These are phyloP conservation scores for Erodium trifolium DNA, from an alignment of 441 rosid species.

Conservation along the genomic window DNA sequence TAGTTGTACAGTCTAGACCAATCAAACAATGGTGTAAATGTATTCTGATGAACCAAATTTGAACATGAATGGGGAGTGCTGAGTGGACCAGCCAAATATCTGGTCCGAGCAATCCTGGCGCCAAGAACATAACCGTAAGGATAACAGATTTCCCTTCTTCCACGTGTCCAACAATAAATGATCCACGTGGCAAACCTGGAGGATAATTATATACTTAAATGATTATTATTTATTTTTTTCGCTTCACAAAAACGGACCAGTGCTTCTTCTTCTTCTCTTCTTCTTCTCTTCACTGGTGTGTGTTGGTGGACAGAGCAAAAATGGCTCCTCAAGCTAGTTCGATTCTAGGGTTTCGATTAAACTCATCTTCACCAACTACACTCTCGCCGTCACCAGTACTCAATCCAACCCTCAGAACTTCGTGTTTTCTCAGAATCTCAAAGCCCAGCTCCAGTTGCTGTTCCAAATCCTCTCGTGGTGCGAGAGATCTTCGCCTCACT, in stretches of 20 bases:
- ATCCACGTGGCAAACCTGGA: not conserved
- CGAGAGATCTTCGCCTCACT: conserved; percentile 13
- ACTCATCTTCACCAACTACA: not conserved
- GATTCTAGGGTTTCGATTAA: conserved; percentile 3
- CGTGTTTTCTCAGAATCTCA: not conserved
- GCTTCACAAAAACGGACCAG: not conserved
- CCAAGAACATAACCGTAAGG: conserved; percentile 5
- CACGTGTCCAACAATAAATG: not conserved
- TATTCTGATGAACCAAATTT: no score
- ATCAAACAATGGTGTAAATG: no score
- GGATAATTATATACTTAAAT: not conserved
- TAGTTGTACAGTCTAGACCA: no score
- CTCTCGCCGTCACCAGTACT: not conserved
- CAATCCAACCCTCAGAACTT: not conserved
- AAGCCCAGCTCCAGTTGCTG: not conserved
- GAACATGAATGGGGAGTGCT: no score
- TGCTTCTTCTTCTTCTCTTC: not conserved
- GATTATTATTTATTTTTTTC: not conserved
- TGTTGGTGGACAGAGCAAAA: not conserved
- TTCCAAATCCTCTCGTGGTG: conserved; percentile 1
- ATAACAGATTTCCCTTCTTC: not conserved
- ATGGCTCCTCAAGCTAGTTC: conserved; percentile 8
- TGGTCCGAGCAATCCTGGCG: conserved; percentile 8
- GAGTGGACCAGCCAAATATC: not conserved
- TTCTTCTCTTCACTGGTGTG: not conserved